phyloP scores from a whole-genome alignment of 441 rosid species.

The Erodium texanum region DNA sequence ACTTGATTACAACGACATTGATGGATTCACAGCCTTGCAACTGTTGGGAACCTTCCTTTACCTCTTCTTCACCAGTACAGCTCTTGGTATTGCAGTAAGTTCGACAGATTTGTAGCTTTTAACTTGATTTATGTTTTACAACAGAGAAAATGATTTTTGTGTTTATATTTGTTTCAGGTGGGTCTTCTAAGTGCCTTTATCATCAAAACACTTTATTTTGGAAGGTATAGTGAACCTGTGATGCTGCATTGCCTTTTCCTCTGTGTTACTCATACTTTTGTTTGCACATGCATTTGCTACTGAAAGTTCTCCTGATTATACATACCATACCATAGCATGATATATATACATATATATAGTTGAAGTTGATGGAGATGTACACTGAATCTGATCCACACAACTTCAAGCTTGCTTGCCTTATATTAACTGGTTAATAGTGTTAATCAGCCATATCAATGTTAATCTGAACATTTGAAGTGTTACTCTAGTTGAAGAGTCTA shows the following conservation, averaged over 20 bases:
- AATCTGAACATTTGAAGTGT: neutral
- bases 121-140: neutral
- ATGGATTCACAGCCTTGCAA: slow-evolving; percentile 28
- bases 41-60: slow-evolving; percentile 60
- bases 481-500: no score
- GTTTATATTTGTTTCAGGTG: slow-evolving; percentile 29
- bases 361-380: neutral
- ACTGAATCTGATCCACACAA: no score
- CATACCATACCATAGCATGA: neutral
- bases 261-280: no score
- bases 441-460: neutral
- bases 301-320: neutral
- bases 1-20: slow-evolving; percentile 28
- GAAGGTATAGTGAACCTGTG: slow-evolving; percentile 35
- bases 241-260: no score
- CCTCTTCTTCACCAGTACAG: slow-evolving; percentile 53
- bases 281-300: slow-evolving; percentile 5
- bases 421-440: no score
- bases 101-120: neutral
- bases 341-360: neutral
- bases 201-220: slow-evolving; percentile 64
- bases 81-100: slow-evolving; percentile 59
- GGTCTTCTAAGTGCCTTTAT: slow-evolving; percentile 61
- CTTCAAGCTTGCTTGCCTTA: no score
- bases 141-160: neutral